Evolutionary conservation across 2,329 filamentous ascomycete species (phyloP).

Genomic region (Apiospora sp.): DNA sequence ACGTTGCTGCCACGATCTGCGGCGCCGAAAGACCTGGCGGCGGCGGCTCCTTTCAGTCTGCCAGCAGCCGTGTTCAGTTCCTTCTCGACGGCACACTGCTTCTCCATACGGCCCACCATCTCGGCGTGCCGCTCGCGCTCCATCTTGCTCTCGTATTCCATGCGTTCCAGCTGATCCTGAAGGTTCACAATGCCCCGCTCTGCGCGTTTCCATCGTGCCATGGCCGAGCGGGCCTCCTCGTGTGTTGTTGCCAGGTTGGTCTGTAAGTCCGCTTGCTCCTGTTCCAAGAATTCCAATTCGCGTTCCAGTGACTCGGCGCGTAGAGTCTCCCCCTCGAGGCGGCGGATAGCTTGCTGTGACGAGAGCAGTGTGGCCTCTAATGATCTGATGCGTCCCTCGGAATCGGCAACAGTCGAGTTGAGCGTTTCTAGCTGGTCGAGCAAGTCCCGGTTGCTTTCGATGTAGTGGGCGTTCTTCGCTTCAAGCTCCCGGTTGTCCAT

Average conservation of each 20-base stretch:
- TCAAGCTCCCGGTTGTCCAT: conserved; percentile 77
- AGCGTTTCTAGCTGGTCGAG: conserved; percentile 85
- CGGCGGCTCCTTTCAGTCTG: conserved; percentile 82
- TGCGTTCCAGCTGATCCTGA: conserved; percentile 86
- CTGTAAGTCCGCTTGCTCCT: conserved; percentile 79
- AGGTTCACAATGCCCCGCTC: conserved; percentile 81
- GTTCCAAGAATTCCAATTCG: conserved; percentile 80
- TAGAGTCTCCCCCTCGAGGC: conserved; percentile 75
- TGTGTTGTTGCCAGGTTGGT: conserved; percentile 70
- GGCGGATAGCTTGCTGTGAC: conserved; percentile 79
- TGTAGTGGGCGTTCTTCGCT: conserved; percentile 76
- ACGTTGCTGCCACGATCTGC: conserved; percentile 70
- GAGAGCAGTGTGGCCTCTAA: conserved; percentile 80
- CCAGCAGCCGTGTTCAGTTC: conserved; percentile 83
- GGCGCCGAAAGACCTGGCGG: conserved; percentile 68
- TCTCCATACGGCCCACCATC: conserved; percentile 82
- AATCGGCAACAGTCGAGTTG: conserved; percentile 80
- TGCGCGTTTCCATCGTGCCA: conserved; percentile 85
- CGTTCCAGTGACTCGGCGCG: conserved; percentile 82
- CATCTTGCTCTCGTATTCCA: conserved; percentile 82
- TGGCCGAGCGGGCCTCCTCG: conserved; percentile 79
- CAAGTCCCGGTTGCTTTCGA: conserved; percentile 83
- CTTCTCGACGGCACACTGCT: conserved; percentile 80
- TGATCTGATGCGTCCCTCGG: conserved; percentile 79
- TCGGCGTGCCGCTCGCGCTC: conserved; percentile 85